Evolutionary conservation across 108 stramenopile species (phyloP), one percentile per base, ranked within the genome.

Genomic region (Conticribra guillardii): DNA sequence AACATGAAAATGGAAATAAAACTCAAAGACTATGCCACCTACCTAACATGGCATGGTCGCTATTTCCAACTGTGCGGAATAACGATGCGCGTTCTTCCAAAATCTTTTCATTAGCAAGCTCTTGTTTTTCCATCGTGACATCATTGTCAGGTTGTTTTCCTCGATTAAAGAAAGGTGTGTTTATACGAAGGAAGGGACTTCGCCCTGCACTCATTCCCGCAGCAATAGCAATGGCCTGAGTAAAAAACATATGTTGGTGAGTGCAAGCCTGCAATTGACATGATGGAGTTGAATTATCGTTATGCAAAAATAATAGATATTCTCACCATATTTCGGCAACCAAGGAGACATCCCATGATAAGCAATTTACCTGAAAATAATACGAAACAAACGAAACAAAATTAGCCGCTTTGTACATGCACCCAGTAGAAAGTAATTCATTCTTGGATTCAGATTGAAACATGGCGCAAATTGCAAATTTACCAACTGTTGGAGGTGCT

Each of bases 41-140:
- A 2, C 91, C 90, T 11, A 95, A 62, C 73, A 91, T 73, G 15
- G 83, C 84, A 60, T 92, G 91, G 68, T 95, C 94, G 61, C 87
- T 88, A 59, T 91, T 89, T 18, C 94, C 94, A 63, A 89, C 86
- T 23, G 59, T 78, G 61, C 87, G 68, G 71, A 88, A 82, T 1
- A 95, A 67, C 23, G 83, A 74, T 7, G 47, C 44, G 14, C 94
- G 76, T 34, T 76, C 85, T 26, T 89, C 61, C 9, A 88, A 30
- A 55, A 91, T 78, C 54, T 73, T 56, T 2, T 63, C 47, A 30
- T 76, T 56, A 5, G 49, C 32, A 16, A 23, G 27, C 28, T 63
- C 58, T 49, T 54, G 59, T 59, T 63, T 71, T 56, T 54, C 37
- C 34, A 45, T 53, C 30, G 41, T 61, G 44, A 73, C 67, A 37